Evolutionary conservation across 1,284 basidiomycete species (phyloP).

Genomic region (Volvariella surrecta): DNA sequence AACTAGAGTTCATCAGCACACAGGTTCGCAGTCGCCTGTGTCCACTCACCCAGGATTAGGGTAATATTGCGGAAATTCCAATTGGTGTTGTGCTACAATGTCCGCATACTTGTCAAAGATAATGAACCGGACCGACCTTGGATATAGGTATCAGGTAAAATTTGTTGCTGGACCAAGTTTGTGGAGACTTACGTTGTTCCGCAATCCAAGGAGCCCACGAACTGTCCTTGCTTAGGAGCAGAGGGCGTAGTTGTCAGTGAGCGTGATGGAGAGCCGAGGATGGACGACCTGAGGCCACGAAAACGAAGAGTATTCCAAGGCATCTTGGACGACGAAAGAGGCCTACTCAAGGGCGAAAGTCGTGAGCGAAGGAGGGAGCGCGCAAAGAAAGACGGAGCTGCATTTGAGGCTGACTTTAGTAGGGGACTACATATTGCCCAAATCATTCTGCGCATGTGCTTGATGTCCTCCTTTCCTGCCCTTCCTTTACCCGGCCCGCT

Average conservation of each 20-base stretch:
- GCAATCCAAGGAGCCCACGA: slow-evolving; percentile 86
- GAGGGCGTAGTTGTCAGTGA: slow-evolving; percentile 14
- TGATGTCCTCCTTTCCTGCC: too few species aligned
- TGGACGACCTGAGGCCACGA: not conserved
- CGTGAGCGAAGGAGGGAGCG: too few species aligned
- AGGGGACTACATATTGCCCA: too few species aligned
- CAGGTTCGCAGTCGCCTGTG: not conserved
- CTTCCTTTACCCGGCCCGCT: too few species aligned
- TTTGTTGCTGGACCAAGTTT: slow-evolving; percentile 2
- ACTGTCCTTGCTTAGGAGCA: slow-evolving; percentile 53
- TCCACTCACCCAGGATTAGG: slow-evolving; percentile 70
- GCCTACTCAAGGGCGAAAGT: too few species aligned
- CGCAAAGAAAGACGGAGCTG: too few species aligned
- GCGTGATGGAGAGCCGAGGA: not conserved
- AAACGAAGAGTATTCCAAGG: too few species aligned
- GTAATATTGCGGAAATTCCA: slow-evolving; percentile 89
- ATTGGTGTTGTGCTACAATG: slow-evolving; percentile 81
- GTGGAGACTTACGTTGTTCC: slow-evolving; percentile 73
- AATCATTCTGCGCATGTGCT: too few species aligned
- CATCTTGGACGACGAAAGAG: too few species aligned
- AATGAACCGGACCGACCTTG: slow-evolving; percentile 89
- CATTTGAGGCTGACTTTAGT: too few species aligned
- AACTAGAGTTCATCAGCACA: slow-evolving; percentile 34
- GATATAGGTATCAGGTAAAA: slow-evolving; percentile 6
- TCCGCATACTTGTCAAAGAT: slow-evolving; percentile 87